phyloP scores from a whole-genome alignment of 805 yeast genomes.

The Barnettozyma salicaria region DNA sequence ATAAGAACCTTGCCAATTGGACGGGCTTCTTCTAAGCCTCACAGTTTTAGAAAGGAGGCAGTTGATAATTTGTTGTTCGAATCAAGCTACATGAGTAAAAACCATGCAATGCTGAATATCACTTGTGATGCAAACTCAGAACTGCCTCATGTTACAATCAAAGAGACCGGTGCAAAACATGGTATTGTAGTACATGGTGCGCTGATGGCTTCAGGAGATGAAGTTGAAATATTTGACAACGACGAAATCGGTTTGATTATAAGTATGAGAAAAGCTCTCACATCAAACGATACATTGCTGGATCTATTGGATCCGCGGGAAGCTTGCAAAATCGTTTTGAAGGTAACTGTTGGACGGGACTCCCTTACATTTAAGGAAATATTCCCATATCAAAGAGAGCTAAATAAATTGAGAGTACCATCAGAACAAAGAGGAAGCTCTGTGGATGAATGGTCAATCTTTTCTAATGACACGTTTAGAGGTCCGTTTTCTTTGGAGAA shows the following conservation, averaged over 20 bases:
- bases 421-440: constrained; percentile 2
- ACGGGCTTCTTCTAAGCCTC: too few species aligned
- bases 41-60: too few species aligned
- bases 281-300: too few species aligned
- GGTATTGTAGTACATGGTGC: constrained; percentile 8
- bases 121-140: neutral
- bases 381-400: too few species aligned
- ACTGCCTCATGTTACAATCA: constrained; percentile 1
- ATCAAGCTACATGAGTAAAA: too few species aligned
- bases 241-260: constrained; percentile 8
- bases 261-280: neutral
- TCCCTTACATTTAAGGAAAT: neutral
- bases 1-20: too few species aligned
- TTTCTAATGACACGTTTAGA: too few species aligned
- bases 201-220: neutral
- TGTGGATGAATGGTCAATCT: too few species aligned
- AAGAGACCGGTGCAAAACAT: constrained; percentile 9
- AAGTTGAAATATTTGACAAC: constrained; percentile 2
- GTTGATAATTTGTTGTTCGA: too few species aligned
- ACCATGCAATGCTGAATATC: constrained; percentile 6
- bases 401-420: too few species aligned
- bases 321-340: constrained; percentile 6
- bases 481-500: too few species aligned
- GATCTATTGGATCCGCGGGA: constrained; percentile 2
- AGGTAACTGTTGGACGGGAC: neutral